phyloP scores from a whole-genome alignment of 2,329 filamentous ascomycete genomes.

The Arthroderma sp. region DNA sequence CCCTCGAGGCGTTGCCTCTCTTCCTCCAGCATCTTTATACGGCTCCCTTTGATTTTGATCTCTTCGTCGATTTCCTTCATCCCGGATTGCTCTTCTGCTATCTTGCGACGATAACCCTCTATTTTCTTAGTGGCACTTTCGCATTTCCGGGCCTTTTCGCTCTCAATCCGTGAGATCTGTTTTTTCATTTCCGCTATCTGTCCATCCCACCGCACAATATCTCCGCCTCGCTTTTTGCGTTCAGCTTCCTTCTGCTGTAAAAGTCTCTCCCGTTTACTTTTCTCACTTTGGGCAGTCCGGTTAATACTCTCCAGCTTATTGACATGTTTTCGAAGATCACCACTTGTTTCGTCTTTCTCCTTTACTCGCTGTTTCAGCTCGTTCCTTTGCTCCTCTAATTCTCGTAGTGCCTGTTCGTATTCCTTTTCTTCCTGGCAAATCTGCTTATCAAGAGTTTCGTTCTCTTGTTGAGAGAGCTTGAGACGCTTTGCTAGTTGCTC shows the following conservation, averaged over 20 bases:
- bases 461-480: slow-evolving; percentile 67
- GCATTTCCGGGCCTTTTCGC: slow-evolving; percentile 30
- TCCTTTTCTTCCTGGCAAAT: slow-evolving; percentile 57
- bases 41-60: slow-evolving; percentile 45
- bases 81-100: slow-evolving; percentile 31
- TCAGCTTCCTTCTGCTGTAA: slow-evolving; percentile 49
- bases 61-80: slow-evolving; percentile 49
- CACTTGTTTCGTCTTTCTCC: slow-evolving; percentile 82
- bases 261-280: slow-evolving; percentile 58
- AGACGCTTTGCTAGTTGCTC: slow-evolving; percentile 70
- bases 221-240: slow-evolving; percentile 46
- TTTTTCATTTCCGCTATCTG: slow-evolving; percentile 40
- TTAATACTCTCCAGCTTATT: slow-evolving; percentile 70
- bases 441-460: slow-evolving; percentile 61
- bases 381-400: slow-evolving; percentile 65
- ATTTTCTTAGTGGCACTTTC: slow-evolving; percentile 27
- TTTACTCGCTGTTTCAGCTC: slow-evolving; percentile 63
- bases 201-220: slow-evolving; percentile 45
- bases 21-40: slow-evolving; percentile 49
- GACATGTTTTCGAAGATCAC: slow-evolving; percentile 69
- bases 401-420: slow-evolving; percentile 49
- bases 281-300: slow-evolving; percentile 64
- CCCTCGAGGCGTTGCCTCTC: slow-evolving; percentile 38
- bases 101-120: slow-evolving; percentile 31
- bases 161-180: slow-evolving; percentile 33